A percentile compares a stretch with the other conserved stretches of the same genome.
phyloP scores from a whole-genome alignment of 225 moss, liverwort and hornwort genomes.

The Straminergon stramineum region DNA sequence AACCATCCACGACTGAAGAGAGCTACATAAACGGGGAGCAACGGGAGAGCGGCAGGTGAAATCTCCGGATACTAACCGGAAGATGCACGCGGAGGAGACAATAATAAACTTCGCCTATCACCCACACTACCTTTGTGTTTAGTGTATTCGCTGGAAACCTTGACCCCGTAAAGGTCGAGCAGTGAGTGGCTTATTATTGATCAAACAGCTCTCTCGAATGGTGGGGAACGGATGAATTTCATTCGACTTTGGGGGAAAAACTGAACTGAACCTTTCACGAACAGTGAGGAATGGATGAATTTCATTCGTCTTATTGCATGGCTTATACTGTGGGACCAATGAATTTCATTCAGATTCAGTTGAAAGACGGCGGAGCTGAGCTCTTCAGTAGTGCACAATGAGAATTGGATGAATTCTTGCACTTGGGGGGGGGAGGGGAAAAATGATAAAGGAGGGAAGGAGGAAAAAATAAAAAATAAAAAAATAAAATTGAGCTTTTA shows the following conservation, averaged over 20 bases:
- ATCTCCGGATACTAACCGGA: not conserved
- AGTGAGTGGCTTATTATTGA: not conserved
- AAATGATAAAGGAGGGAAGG: too few species aligned
- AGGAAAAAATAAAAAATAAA: too few species aligned
- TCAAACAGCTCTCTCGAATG: not conserved
- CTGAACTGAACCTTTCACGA: not conserved
- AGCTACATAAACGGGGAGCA: not conserved
- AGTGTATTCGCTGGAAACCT: not conserved
- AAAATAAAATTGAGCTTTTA: too few species aligned
- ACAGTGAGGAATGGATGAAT: not conserved
- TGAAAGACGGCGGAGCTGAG: not conserved
- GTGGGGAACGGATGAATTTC: not conserved
- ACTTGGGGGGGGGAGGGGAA: too few species aligned
- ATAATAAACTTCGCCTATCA: not conserved
- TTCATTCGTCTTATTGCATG: not conserved
- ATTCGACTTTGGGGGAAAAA: not conserved
- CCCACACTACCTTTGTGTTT: not conserved
- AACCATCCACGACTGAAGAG: not conserved
- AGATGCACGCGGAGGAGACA: not conserved
- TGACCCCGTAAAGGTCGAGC: not conserved
- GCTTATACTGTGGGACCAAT: not conserved
- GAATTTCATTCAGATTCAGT: not conserved
- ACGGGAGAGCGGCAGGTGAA: not conserved
- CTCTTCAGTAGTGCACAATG: too few species aligned
- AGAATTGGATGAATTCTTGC: not conserved